Evolutionary conservation across 257 asterid genomes (phyloP).

Genomic region (Solanum boliviense): DNA sequence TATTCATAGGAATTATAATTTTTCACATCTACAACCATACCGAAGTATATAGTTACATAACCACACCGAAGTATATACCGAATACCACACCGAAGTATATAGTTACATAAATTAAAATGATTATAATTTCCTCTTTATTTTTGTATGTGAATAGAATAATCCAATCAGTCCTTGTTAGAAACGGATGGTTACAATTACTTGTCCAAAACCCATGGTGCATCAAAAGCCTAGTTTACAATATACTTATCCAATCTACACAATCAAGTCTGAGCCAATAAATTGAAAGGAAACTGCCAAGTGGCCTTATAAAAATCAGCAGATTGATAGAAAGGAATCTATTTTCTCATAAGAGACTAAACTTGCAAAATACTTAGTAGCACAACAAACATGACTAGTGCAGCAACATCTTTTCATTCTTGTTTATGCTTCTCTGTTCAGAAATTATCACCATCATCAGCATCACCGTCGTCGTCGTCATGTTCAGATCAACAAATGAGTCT

Average conservation of each 20-base stretch:
- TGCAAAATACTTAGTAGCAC: neutral
- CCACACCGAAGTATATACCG: too few species aligned
- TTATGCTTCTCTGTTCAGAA: slow-evolving; percentile 35
- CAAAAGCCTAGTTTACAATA: neutral
- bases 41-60: neutral
- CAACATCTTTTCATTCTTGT: slow-evolving; percentile 36
- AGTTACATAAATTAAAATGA: too few species aligned
- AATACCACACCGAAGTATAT: too few species aligned
- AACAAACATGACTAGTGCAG: slow-evolving; percentile 27
- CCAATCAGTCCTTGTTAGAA: neutral
- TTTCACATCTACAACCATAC: neutral
- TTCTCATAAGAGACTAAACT: neutral
- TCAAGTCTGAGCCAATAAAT: slow-evolving; percentile 42
- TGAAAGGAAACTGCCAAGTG: slow-evolving; percentile 26
- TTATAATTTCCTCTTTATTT: neutral
- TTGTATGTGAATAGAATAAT: neutral
- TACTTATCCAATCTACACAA: slow-evolving; percentile 35
- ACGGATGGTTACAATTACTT: neutral
- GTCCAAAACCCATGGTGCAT: neutral
- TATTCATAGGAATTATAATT: neutral
- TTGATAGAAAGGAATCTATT: neutral
- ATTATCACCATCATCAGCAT: slow-evolving; percentile 3
- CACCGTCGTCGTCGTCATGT: neutral
- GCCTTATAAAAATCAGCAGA: slow-evolving; percentile 7
- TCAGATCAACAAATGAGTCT: slow-evolving; percentile 15